These are phyloP conservation scores for Astrothelium macrocarpum DNA, from an alignment of 495 filamentous ascomycete genomes.

Conservation along the genomic window DNA sequence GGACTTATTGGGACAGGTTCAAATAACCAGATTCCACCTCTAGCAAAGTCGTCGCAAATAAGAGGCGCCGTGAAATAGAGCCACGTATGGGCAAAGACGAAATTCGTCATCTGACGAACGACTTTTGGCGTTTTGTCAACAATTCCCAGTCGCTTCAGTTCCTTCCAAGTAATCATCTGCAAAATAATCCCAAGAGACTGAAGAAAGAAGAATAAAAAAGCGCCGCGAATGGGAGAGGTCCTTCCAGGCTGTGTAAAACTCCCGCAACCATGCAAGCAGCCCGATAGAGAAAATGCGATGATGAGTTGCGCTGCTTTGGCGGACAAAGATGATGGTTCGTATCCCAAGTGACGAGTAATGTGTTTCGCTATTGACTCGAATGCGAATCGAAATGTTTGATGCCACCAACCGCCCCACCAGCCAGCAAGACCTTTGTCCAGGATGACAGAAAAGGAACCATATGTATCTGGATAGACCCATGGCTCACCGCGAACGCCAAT, in stretches of 20 bases:
- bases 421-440: slow-evolving; percentile 60
- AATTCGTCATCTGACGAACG: slow-evolving; percentile 20
- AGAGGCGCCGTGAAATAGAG: slow-evolving; percentile 31
- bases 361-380: slow-evolving; percentile 51
- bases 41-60: slow-evolving; percentile 34
- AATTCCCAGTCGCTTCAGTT: slow-evolving; percentile 14
- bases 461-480: slow-evolving; percentile 50
- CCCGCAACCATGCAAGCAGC: slow-evolving; percentile 32
- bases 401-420: slow-evolving; percentile 81
- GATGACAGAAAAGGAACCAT: slow-evolving; percentile 48
- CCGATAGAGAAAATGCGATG: slow-evolving; percentile 31
- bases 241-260: slow-evolving; percentile 28
- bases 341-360: slow-evolving; percentile 31
- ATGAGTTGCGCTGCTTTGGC: slow-evolving; percentile 24
- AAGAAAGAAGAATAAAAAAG: slow-evolving; percentile 34
- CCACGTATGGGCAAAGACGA: slow-evolving; percentile 31
- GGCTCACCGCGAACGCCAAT: slow-evolving; percentile 30
- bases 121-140: slow-evolving; percentile 17
- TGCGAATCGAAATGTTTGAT: slow-evolving; percentile 70
- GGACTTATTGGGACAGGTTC: slow-evolving; percentile 33
- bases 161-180: slow-evolving; percentile 14
- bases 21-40: slow-evolving; percentile 32
- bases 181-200: slow-evolving; percentile 28
- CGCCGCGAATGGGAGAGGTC: slow-evolving; percentile 26
- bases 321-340: slow-evolving; percentile 13